phyloP scores from a whole-genome alignment of 805 yeast species.

The Teunomyces lycoperdinae region DNA sequence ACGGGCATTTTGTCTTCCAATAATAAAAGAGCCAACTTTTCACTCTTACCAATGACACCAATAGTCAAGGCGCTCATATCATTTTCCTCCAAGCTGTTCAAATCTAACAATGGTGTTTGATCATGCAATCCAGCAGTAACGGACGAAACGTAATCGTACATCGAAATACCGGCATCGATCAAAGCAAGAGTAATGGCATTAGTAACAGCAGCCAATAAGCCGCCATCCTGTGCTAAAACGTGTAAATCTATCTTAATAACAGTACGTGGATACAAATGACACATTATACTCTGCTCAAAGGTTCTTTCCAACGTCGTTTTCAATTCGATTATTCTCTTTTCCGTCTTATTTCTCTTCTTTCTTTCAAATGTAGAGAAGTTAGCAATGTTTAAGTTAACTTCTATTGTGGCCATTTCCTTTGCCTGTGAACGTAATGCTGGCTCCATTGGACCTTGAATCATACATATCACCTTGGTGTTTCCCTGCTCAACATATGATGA shows the following conservation, averaged over 20 bases:
- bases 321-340: slow-evolving; percentile 66
- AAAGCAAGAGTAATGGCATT: slow-evolving; percentile 88
- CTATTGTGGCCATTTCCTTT: slow-evolving; percentile 54
- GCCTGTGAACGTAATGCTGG: slow-evolving; percentile 57
- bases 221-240: slow-evolving; percentile 89
- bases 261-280: slow-evolving; percentile 78
- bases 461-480: slow-evolving; percentile 80
- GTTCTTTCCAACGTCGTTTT: slow-evolving; percentile 66
- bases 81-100: slow-evolving; percentile 76
- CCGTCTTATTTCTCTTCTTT: slow-evolving; percentile 64
- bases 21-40: slow-evolving; percentile 70
- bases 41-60: slow-evolving; percentile 81
- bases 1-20: slow-evolving; percentile 83
- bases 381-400: slow-evolving; percentile 67
- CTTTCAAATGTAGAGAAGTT: slow-evolving; percentile 79
- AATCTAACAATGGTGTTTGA: slow-evolving; percentile 72
- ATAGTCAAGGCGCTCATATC: slow-evolving; percentile 80
- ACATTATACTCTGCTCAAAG: slow-evolving; percentile 69
- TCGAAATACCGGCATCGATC: slow-evolving; percentile 92
- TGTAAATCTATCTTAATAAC: slow-evolving; percentile 71
- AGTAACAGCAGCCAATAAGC: slow-evolving; percentile 70
- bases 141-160: slow-evolving; percentile 86
- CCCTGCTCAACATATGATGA: slow-evolving; percentile 92
- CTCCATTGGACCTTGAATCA: slow-evolving; percentile 88
- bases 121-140: slow-evolving; percentile 79